Percentiles rank a stretch among this genome's conserved stretches.
Evolutionary conservation across 2,329 filamentous ascomycete species (phyloP).

Genomic region (Aspergillus sp.): DNA sequence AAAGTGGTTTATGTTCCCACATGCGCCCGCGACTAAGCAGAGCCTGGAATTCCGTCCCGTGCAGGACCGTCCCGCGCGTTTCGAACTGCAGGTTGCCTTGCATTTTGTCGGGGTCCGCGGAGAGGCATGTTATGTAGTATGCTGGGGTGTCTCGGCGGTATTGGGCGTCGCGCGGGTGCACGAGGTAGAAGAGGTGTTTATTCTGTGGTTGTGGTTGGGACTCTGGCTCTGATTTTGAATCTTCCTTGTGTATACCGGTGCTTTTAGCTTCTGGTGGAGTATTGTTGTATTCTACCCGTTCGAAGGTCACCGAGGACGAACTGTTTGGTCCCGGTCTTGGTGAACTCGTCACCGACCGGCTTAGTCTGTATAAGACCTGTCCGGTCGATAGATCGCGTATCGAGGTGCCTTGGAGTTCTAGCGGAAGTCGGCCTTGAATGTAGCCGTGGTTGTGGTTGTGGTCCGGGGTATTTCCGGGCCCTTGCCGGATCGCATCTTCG

Average conservation of each 20-base stretch:
- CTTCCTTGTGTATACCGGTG: no score
- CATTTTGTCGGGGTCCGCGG: not conserved
- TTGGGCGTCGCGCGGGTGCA: constrained; percentile 16
- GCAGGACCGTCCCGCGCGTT: not conserved
- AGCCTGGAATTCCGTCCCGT: not conserved
- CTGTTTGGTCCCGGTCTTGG: not conserved
- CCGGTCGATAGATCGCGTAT: not conserved
- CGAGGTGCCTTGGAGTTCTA: not conserved
- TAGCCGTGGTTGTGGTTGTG: not conserved
- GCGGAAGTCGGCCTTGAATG: no score
- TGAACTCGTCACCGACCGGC: not conserved
- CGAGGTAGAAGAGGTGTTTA: constrained; percentile 14
- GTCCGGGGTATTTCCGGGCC: no score
- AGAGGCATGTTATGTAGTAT: constrained; percentile 15
- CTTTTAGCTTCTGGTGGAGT: no score
- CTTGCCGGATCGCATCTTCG: not conserved
- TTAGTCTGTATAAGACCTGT: not conserved
- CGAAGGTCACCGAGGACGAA: not conserved
- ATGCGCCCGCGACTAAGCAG: not conserved
- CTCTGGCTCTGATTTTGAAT: no score
- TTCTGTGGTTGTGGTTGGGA: not conserved
- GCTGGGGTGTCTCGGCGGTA: constrained; percentile 18
- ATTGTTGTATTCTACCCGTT: not conserved
- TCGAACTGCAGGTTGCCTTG: constrained; percentile 18
- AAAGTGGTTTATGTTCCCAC: not conserved